Percentiles rank a stretch among this genome's conserved stretches.
These are phyloP conservation scores for Trichothecium sympodiale DNA, from an alignment of 2,329 filamentous ascomycete species.

Conservation along the genomic window DNA sequence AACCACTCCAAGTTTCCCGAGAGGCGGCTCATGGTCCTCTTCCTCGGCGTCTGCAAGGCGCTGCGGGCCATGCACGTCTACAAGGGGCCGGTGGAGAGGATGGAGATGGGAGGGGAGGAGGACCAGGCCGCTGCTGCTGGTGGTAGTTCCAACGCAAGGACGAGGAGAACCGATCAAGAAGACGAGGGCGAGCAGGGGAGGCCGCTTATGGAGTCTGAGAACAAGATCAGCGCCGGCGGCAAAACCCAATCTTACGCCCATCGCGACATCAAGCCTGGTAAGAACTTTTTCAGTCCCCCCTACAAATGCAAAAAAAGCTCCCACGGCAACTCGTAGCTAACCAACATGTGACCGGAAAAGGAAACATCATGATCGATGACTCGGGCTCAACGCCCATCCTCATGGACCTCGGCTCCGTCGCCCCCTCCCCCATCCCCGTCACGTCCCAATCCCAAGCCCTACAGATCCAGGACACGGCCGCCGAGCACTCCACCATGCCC, in stretches of 20 bases:
- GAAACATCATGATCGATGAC: conserved; percentile 98
- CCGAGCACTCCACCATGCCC: conserved; percentile 96
- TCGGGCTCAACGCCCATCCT: conserved; percentile 80
- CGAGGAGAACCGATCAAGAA: conserved; percentile 46
- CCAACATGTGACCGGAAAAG: conserved; percentile 60
- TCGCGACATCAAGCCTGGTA: conserved; percentile 93
- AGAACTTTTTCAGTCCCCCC: conserved; percentile 13
- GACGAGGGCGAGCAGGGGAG: conserved; percentile 67
- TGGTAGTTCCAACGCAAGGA: conserved; percentile 10
- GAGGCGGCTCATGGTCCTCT: conserved; percentile 74
- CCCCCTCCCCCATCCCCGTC: conserved; percentile 76
- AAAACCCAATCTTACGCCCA: conserved; percentile 77
- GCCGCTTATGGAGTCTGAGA: conserved; percentile 73
- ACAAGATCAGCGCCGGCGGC: conserved; percentile 52
- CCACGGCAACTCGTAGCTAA: conserved; percentile 73
- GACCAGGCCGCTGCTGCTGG: conserved; percentile 26
- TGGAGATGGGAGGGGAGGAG: conserved; percentile 37
- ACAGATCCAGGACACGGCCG: conserved; percentile 85
- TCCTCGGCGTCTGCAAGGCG: conserved; percentile 83
- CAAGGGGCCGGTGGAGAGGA: conserved; percentile 37
- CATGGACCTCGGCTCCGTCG: conserved; percentile 93
- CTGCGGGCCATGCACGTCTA: conserved; percentile 89
- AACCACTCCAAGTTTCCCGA: conserved; percentile 90
- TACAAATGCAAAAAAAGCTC: conserved; percentile 81
- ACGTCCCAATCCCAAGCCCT: conserved; percentile 84